These are phyloP conservation scores for Boletus reticuloceps DNA, from an alignment of 768 basidiomycete genomes.

Conservation along the genomic window DNA sequence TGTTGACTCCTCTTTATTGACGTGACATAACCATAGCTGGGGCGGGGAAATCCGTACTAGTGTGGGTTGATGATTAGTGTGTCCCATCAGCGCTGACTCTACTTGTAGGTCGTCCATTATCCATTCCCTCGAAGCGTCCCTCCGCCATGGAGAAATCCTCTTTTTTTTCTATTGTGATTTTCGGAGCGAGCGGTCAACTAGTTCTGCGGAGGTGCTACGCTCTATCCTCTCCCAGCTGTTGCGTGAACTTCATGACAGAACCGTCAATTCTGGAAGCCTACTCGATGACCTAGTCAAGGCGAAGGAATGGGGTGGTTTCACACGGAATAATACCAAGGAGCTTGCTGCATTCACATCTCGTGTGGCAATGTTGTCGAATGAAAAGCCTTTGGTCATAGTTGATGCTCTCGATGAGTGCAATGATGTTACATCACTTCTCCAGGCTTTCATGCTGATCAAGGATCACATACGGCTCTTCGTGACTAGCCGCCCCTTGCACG, in stretches of 20 bases:
- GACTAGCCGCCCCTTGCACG: background rate
- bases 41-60: background rate
- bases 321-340: background rate
- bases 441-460: background rate
- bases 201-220: background rate
- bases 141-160: background rate
- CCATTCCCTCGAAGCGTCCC: background rate
- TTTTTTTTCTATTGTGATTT: background rate
- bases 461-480: background rate
- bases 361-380: background rate
- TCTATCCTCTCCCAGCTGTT: background rate
- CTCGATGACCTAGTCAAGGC: background rate
- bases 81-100: too few relatives aligned
- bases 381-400: background rate
- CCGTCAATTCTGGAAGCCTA: background rate
- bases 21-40: background rate
- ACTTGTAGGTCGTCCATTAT: background rate
- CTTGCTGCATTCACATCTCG: background rate
- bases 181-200: background rate
- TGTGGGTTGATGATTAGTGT: too few relatives aligned
- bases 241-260: background rate
- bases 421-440: background rate
- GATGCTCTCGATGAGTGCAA: slow-evolving; percentile 2
- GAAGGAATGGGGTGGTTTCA: background rate
- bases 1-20: background rate